phyloP scores from a whole-genome alignment of 2,329 filamentous ascomycete species.

The Zymoseptoria passerinii region DNA sequence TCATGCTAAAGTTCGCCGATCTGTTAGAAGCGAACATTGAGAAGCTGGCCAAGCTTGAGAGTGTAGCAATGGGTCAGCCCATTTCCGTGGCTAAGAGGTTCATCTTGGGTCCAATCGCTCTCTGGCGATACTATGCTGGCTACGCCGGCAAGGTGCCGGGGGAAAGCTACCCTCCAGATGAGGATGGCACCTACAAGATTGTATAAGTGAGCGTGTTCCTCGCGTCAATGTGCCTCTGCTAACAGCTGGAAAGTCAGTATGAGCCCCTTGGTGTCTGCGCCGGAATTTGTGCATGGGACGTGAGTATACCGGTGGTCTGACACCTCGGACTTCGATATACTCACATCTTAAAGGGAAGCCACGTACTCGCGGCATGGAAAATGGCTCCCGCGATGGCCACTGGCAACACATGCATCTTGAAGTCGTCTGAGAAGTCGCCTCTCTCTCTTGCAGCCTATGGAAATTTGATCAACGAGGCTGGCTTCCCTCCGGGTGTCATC shows the following conservation, averaged over 20 bases:
- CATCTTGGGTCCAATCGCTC: slow-evolving; percentile 16
- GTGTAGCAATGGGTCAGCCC: slow-evolving; percentile 46
- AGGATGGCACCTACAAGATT: slow-evolving; percentile 23
- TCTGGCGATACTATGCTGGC: slow-evolving; percentile 24
- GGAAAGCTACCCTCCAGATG: slow-evolving; percentile 20
- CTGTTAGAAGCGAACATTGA: slow-evolving; percentile 32
- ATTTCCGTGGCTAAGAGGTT: slow-evolving; percentile 30
- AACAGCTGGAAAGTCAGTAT: slow-evolving; percentile 26
- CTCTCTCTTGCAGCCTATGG: slow-evolving; percentile 41
- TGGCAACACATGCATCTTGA: slow-evolving; percentile 53
- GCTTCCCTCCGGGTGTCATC: slow-evolving; percentile 38
- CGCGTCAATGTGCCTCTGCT: not conserved
- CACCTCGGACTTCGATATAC: not conserved
- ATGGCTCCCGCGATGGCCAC: slow-evolving; percentile 52
- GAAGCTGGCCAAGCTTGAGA: slow-evolving; percentile 54
- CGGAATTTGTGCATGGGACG: slow-evolving; percentile 38
- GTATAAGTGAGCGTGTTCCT: slow-evolving; percentile 4
- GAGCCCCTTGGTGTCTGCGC: slow-evolving; percentile 37
- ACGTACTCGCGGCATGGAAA: slow-evolving; percentile 40
- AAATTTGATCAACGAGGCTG: slow-evolving; percentile 39
- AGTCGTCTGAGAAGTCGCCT: slow-evolving; percentile 56
- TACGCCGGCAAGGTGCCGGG: slow-evolving; percentile 23
- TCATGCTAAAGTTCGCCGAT: slow-evolving; percentile 58
- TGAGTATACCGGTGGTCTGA: not conserved
- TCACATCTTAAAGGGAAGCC: slow-evolving; percentile 19